These are phyloP conservation scores for Eucalyptus polyanthemos DNA, from an alignment of 345 rosid genomes.

Conservation along the genomic window DNA sequence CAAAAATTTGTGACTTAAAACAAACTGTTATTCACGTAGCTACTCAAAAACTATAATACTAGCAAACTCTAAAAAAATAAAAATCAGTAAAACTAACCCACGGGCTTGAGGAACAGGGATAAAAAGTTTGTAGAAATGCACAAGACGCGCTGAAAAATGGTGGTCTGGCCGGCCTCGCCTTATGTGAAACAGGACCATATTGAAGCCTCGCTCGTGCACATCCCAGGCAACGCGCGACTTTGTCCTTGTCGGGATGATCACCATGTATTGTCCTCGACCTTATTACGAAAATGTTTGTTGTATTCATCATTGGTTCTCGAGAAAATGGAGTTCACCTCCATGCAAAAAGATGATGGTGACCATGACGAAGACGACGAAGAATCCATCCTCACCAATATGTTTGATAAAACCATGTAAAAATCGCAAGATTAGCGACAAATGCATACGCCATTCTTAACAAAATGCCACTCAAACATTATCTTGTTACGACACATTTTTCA, in stretches of 20 bases:
- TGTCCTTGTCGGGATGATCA: not conserved
- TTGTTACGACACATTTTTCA: fast-evolving
- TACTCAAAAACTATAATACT: no score
- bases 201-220: not conserved
- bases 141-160: not conserved
- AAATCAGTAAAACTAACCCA: not conserved
- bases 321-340: not conserved
- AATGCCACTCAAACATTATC: not conserved
- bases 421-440: not conserved
- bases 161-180: not conserved
- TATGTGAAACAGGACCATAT: not conserved
- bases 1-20: no score
- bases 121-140: no score
- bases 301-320: not conserved
- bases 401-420: not conserved
- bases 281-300: not conserved
- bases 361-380: not conserved
- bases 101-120: not conserved
- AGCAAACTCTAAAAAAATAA: no score
- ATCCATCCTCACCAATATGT: not conserved
- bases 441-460: not conserved
- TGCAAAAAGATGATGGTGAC: not conserved
- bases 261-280: not conserved
- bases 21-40: fast-evolving
- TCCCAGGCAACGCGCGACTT: not conserved